Base-by-base conservation (phyloP, 139 green algal species). In the Auxenochlorella protothecoides region DNA sequence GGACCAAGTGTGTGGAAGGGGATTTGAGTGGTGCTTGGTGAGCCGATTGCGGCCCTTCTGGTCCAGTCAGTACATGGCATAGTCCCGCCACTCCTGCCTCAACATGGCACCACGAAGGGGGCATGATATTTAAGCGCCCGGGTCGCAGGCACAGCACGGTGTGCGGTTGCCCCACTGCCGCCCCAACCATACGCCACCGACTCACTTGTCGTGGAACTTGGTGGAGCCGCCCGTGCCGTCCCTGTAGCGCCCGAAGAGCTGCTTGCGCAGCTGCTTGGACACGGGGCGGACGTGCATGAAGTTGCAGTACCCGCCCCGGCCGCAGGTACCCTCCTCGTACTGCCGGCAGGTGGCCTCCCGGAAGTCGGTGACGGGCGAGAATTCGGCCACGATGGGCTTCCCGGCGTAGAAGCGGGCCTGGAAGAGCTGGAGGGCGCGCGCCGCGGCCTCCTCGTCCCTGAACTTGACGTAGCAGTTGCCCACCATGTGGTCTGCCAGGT, bases 221-320 rank as follows among this genome's bases (percentile, higher is more conserved):
- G 78, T 82, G 15, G 57, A 73, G 66, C 79, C 79, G 61, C 75
- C 63, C 59, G 77, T 75, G 55, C 81, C 73, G 61, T 76, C 72
- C 74, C 85, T 86, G 84, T 95, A 96, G 6, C 90, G 74, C 4
- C 92, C 91, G 75, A 95, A 97, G 68, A 94, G 76, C 59, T 90
- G 79, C 61, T 79, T 78, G 9, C 75, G 71, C 63, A 83, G 70
- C 10, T 74, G 69, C 4, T 70, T 69, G 5, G 80, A 83, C 75
- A 99, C 96, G 53, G 92, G 93, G 75, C 93, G 92, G 71, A 99
- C 78, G 76, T 99, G 95, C 94, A 99, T 98, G 85, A 98, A 99
- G 82, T 98, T 98, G 86, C 95, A 99, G 82, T 98, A 97, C 53
- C 94, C 95, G 51, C 95, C 95, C 27, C 93, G 85, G 65, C 88